These are phyloP conservation scores for Marchantia polymorpha DNA, from an alignment of 225 moss, liverwort and hornwort species.

Conservation along the genomic window DNA sequence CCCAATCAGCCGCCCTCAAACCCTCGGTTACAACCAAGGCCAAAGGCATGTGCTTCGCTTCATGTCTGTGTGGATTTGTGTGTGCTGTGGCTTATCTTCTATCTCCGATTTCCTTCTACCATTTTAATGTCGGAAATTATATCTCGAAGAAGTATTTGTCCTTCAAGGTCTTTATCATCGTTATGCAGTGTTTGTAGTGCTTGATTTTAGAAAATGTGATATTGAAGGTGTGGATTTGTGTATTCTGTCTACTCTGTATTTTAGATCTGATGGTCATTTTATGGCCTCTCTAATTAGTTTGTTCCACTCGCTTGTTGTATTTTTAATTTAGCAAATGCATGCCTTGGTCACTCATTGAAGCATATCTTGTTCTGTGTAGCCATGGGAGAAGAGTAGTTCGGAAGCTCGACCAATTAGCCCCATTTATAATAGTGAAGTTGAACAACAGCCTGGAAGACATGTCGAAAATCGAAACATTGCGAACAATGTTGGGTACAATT, in stretches of 20 bases:
- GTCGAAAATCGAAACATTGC: slow-evolving; percentile 23
- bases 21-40: slow-evolving; percentile 40
- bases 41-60: slow-evolving; percentile 31
- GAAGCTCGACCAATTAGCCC: slow-evolving; percentile 27
- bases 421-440: slow-evolving; percentile 1
- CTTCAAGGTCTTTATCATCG: not conserved
- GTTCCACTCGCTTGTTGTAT: not conserved
- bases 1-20: slow-evolving; percentile 42
- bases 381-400: slow-evolving; percentile 36
- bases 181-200: too few relatives aligned
- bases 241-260: too few relatives aligned
- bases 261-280: not conserved
- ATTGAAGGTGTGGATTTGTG: too few relatives aligned
- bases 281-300: not conserved
- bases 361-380: slow-evolving; percentile 19
- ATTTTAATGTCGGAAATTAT: not conserved
- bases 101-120: too few relatives aligned
- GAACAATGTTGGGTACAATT: slow-evolving; percentile 8
- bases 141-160: not conserved
- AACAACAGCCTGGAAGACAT: slow-evolving; percentile 20
- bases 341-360: not conserved
- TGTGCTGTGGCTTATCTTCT: not conserved
- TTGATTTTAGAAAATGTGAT: not conserved
- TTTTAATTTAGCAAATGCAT: not conserved
- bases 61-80: not conserved